Conservation (phyloP, 495 filamentous ascomycete genomes). For the Mytilinidion resinicola region DNA sequence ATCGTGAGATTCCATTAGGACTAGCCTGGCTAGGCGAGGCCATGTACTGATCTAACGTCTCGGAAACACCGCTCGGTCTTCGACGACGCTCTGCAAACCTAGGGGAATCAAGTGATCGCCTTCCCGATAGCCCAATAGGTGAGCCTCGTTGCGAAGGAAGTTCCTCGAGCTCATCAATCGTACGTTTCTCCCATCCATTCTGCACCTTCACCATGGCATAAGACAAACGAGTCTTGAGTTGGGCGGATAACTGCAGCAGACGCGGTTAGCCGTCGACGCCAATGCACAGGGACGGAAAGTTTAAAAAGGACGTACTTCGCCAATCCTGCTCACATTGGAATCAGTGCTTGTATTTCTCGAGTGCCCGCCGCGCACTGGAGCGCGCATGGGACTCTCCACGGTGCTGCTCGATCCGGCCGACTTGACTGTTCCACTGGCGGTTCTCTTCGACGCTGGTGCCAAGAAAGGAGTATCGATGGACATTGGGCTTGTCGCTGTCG, state of each 20-base stretch:
- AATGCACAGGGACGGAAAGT: conserved; percentile 19
- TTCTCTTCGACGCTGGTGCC: conserved; percentile 22
- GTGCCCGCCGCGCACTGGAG: conserved; percentile 42
- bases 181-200: conserved; percentile 70
- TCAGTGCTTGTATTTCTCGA: conserved; percentile 63
- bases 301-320: conserved; percentile 54
- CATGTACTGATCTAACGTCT: conserved; percentile 22
- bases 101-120: conserved; percentile 19
- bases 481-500: conserved; percentile 24
- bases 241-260: conserved; percentile 57
- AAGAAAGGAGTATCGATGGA: conserved; percentile 18
- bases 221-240: conserved; percentile 71
- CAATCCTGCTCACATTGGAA: conserved; percentile 58
- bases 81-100: conserved; percentile 14
- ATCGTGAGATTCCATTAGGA: conserved; percentile 11
- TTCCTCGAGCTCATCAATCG: conserved; percentile 62
- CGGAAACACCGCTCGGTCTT: conserved; percentile 24
- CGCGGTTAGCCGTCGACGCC: conserved; percentile 13
- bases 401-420: background rate
- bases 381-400: background rate
- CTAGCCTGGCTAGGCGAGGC: conserved; percentile 16
- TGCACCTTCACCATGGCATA: conserved; percentile 89
- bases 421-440: conserved; percentile 23
- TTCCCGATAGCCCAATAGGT: conserved; percentile 4
- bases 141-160: conserved; percentile 52